phyloP scores from a whole-genome alignment of 1,139 yeast species.

The Pneumocystis oryctolagi region DNA sequence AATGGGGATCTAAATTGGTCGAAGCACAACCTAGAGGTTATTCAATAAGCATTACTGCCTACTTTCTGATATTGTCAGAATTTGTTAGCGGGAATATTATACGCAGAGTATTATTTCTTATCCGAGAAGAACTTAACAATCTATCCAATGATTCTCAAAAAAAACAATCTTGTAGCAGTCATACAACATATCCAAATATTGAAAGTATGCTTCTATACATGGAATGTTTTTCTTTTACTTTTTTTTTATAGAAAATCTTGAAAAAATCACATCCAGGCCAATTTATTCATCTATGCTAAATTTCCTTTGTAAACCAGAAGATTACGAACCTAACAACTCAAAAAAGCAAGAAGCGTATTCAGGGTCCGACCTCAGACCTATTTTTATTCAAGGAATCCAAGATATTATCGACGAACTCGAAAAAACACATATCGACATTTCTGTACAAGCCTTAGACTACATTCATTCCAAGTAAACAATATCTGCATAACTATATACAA shows the following conservation, averaged over 20 bases:
- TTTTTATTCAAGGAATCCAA: slow-evolving; percentile 84
- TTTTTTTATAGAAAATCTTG: not conserved
- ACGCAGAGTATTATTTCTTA: slow-evolving; percentile 71
- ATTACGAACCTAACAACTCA: not conserved
- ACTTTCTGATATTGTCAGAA: slow-evolving; percentile 31
- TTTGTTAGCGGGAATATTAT: slow-evolving; percentile 82
- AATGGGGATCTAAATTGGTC: slow-evolving; percentile 26
- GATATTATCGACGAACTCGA: slow-evolving; percentile 86
- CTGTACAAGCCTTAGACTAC: slow-evolving; percentile 77
- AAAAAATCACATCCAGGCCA: slow-evolving; percentile 1
- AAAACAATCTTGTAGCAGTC: not conserved
- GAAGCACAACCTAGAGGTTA: slow-evolving; percentile 29
- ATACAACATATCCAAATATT: not conserved
- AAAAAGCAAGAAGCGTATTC: not conserved
- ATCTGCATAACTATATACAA: not conserved
- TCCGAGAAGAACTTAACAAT: slow-evolving; percentile 73
- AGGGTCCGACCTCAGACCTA: slow-evolving; percentile 57
- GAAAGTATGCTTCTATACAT: not conserved
- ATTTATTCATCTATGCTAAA: slow-evolving; percentile 12
- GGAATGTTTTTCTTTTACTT: not conserved
- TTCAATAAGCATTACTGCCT: not conserved
- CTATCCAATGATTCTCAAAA: slow-evolving; percentile 8
- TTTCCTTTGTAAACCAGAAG: slow-evolving; percentile 8
- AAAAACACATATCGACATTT: slow-evolving; percentile 79
- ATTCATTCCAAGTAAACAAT: slow-evolving; percentile 57